These are phyloP conservation scores for Neoboletus magnificus DNA, from an alignment of 768 basidiomycete genomes.

Conservation along the genomic window DNA sequence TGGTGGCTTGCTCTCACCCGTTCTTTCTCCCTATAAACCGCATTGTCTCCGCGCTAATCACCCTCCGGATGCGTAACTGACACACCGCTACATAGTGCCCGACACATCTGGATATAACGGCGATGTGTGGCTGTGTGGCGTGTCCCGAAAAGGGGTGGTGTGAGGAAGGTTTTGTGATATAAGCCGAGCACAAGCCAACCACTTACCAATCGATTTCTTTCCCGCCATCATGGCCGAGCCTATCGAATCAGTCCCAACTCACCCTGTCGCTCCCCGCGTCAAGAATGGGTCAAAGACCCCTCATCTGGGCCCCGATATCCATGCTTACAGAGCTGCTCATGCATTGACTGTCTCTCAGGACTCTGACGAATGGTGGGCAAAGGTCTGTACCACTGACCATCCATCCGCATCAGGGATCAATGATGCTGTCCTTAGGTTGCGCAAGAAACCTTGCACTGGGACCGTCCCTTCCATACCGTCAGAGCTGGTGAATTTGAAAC, in stretches of 20 bases:
- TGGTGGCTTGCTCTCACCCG: conserved; percentile 7
- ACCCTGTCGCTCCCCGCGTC: conserved; percentile 78
- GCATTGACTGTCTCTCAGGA: conserved; percentile 68
- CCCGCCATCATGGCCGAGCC: conserved; percentile 40
- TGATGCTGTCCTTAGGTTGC: conserved; percentile 48
- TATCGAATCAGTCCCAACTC: conserved; percentile 37
- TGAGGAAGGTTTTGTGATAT: conserved; percentile 13
- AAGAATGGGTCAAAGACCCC: conserved; percentile 60
- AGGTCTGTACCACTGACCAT: conserved; percentile 40
- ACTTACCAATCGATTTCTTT: conserved; percentile 1
- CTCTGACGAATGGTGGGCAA: conserved; percentile 86
- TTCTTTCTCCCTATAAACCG: conserved; percentile 26
- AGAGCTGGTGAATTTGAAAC: conserved; percentile 76
- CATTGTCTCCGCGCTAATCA: conserved; percentile 23
- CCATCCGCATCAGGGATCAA: neutral
- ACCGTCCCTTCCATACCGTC: conserved; percentile 86
- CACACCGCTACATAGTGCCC: neutral
- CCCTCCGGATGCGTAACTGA: neutral
- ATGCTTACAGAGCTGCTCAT: conserved; percentile 71
- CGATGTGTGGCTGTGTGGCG: conserved; percentile 15
- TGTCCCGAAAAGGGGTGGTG: conserved; percentile 14
- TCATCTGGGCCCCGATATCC: conserved; percentile 75
- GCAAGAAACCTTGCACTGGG: conserved; percentile 76
- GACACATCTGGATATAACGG: neutral
- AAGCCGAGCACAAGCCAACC: conserved; percentile 5